These are phyloP conservation scores for Zasmidium citrigriseum DNA, from an alignment of 2,329 filamentous ascomycete genomes.

Conservation along the genomic window DNA sequence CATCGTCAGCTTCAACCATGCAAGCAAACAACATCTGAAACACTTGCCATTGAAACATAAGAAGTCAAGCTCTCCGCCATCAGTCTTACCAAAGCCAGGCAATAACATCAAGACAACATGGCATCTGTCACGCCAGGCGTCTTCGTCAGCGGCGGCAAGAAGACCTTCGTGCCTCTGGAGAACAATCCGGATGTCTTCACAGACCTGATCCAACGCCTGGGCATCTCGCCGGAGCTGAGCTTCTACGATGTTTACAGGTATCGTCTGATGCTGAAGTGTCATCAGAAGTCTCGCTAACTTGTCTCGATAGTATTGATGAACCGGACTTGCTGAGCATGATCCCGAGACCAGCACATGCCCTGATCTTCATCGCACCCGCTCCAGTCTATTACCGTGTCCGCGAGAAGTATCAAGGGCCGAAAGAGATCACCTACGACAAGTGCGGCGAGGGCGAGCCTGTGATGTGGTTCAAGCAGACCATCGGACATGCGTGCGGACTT, in stretches of 20 bases:
- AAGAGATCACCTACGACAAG: slow-evolving; percentile 44
- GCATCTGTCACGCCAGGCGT: slow-evolving; percentile 25
- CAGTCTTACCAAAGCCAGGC: too few species aligned
- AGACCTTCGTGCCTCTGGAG: slow-evolving; percentile 42
- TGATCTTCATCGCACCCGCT: slow-evolving; percentile 55
- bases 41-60: not conserved
- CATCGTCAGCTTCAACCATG: not conserved
- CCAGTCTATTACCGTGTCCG: slow-evolving; percentile 44
- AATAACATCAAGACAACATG: too few species aligned
- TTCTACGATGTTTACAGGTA: slow-evolving; percentile 56
- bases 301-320: slow-evolving; percentile 48
- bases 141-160: slow-evolving; percentile 29
- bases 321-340: slow-evolving; percentile 51
- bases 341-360: slow-evolving; percentile 55
- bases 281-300: not conserved
- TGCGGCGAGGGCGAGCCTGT: slow-evolving; percentile 53
- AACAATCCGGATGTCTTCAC: slow-evolving; percentile 60
- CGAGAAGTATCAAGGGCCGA: slow-evolving; percentile 42
- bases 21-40: not conserved
- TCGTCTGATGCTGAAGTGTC: not conserved
- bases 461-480: slow-evolving; percentile 62
- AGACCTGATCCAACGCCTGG: slow-evolving; percentile 51
- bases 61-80: too few species aligned
- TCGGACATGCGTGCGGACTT: slow-evolving; percentile 59
- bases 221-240: slow-evolving; percentile 47